Conservation (phyloP, 805 yeast genomes). For the Kockiozyma suomiensis region DNA sequence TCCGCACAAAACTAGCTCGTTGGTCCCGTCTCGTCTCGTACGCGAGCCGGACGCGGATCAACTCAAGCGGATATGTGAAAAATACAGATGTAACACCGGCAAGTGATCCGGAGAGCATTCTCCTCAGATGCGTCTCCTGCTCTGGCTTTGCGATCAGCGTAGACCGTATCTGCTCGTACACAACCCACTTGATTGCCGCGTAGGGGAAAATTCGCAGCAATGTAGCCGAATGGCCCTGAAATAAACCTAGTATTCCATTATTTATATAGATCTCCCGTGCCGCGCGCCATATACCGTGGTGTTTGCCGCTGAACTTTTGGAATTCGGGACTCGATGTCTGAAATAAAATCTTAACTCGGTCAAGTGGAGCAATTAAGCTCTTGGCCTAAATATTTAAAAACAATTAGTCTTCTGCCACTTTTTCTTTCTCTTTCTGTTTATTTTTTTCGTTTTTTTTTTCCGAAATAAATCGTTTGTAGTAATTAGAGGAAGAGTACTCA, state of each 20-base stretch:
- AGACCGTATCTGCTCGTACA: slow-evolving; percentile 88
- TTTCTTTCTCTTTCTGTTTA: too few relatives aligned
- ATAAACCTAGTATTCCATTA: slow-evolving; percentile 81
- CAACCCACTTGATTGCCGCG: slow-evolving; percentile 95
- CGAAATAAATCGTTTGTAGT: not conserved
- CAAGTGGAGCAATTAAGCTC: slow-evolving; percentile 91
- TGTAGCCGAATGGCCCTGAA: slow-evolving; percentile 95
- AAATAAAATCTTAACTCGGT: slow-evolving; percentile 89
- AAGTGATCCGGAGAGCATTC: slow-evolving; percentile 85
- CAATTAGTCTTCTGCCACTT: too few relatives aligned
- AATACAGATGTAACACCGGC: slow-evolving; percentile 82
- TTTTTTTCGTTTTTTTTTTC: too few relatives aligned
- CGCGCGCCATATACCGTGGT: slow-evolving; percentile 74
- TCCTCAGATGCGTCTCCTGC: slow-evolving; percentile 77
- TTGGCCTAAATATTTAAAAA: slow-evolving; percentile 62
- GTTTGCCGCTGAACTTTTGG: slow-evolving; percentile 74
- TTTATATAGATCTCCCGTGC: slow-evolving; percentile 61
- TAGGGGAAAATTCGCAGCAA: slow-evolving; percentile 89
- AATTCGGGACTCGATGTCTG: slow-evolving; percentile 95
- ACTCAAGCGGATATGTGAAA: slow-evolving; percentile 88
- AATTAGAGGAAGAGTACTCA: slow-evolving; percentile 8
- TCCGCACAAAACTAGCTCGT: slow-evolving; percentile 14
- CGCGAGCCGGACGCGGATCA: slow-evolving; percentile 88
- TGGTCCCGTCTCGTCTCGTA: slow-evolving; percentile 63
- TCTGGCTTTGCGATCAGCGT: slow-evolving; percentile 71